A percentile compares a stretch with the other conserved stretches of the same genome.
Evolutionary conservation across 73 alveolate genomes (phyloP).

Genomic region (Tetrahymena thermophila): DNA sequence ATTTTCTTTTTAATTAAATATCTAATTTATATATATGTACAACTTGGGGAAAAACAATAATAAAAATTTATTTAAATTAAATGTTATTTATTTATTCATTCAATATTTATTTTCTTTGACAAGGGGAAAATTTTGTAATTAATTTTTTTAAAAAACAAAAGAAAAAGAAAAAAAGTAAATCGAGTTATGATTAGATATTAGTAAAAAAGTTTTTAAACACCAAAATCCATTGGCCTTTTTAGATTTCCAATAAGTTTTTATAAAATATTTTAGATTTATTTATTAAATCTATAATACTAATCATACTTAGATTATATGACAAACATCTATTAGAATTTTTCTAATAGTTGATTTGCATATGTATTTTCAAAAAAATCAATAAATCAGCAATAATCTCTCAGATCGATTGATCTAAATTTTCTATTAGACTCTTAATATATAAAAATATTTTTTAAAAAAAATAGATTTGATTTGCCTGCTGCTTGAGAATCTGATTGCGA

Average conservation of each 20-base stretch:
- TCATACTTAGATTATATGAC: neutral
- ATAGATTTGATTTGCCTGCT: neutral
- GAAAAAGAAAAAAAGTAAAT: neutral
- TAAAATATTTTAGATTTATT: neutral
- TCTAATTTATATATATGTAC: too few species aligned
- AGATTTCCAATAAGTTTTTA: neutral
- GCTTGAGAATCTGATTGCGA: conserved; percentile 4
- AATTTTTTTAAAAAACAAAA: neutral
- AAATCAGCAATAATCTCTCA: neutral
- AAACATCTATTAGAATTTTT: neutral
- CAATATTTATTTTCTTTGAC: too few species aligned
- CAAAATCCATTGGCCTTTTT: neutral
- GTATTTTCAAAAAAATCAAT: neutral
- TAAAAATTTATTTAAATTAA: too few species aligned
- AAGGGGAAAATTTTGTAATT: neutral
- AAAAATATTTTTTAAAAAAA: neutral
- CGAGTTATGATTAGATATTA: neutral
- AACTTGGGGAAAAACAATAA: too few species aligned
- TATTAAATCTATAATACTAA: neutral
- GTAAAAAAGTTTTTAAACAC: neutral
- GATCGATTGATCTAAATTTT: neutral
- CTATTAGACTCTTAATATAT: neutral
- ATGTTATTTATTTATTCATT: too few species aligned
- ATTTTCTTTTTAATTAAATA: too few species aligned
- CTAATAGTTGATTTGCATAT: neutral